Conservation (phyloP, 306 rosid genomes). For the Trifolium subterraneum region DNA sequence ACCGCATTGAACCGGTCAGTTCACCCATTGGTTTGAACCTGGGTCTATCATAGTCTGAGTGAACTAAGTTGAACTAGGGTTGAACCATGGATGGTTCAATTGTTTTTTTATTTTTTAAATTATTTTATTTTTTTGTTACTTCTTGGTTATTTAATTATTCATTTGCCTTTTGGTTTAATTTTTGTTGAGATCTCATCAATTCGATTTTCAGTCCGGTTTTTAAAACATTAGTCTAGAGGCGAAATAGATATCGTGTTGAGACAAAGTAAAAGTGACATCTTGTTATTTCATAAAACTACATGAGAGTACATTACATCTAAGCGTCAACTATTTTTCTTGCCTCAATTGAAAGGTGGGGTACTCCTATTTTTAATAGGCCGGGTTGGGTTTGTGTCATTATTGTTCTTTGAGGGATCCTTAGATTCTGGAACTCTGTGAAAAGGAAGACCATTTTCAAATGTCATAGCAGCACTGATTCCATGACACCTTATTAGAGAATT, state of each 20-base stretch:
- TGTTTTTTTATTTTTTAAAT: not conserved
- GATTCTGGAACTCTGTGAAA: slow-evolving; percentile 19
- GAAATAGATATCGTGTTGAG: not conserved
- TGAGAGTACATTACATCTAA: slow-evolving; percentile 15
- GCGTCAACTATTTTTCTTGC: not conserved
- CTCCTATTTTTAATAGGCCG: slow-evolving; percentile 33
- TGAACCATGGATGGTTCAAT: not conserved
- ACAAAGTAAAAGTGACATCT: slow-evolving; percentile 25
- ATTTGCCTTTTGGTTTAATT: not conserved
- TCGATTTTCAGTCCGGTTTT: not conserved
- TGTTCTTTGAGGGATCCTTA: slow-evolving; percentile 34
- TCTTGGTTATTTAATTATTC: not conserved
- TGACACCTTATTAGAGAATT: slow-evolving; percentile 59
- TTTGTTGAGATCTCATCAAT: not conserved
- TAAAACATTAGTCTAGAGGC: not conserved
- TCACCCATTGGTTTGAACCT: not conserved
- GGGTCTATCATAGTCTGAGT: not conserved
- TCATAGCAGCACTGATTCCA: slow-evolving; percentile 55
- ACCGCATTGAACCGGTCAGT: not conserved
- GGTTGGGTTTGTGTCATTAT: slow-evolving; percentile 29
- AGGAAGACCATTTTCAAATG: slow-evolving; percentile 34
- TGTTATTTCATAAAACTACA: slow-evolving; percentile 38
- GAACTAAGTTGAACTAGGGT: not conserved
- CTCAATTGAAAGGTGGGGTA: slow-evolving; percentile 27
- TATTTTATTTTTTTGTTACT: not conserved